Evolutionary conservation across 441 rosid species (phyloP), one percentile per base, ranked within the genome.

Genomic region (Erysimum cheiri): DNA sequence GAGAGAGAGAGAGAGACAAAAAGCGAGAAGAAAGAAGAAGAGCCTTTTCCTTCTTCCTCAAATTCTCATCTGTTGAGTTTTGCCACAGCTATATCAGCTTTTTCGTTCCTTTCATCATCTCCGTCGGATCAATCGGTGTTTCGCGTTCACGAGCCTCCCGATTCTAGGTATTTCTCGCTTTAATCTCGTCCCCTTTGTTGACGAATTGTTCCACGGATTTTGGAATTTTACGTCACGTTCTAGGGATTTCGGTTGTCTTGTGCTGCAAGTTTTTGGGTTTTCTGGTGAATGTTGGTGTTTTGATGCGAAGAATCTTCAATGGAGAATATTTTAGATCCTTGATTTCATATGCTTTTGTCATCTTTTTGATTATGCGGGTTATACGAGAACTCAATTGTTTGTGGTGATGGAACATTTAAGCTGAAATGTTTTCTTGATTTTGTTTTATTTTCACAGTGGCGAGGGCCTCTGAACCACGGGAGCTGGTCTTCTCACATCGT

Each of bases 141-240:
- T 53, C 24, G 11, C 58, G 57, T 22, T 22, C 24, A 22, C 56
- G 55, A 71, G 46, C 76, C 64, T 56, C 52, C 76, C 70, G 70
- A 64, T 64, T 72, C 70, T 26, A 72, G 76, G 76, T 52, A 12
- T 31, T 40, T 26, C 59, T 56, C 70, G 3, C n/a, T 31, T 65
- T 12, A 6, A 49, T 31, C 50, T 7, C 28, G 4, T 1, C 12
- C 4, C 49, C 62, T 53, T 15, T n/a, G 24, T 49, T 35, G 19
- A 46, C 7, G 0, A 11, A 4, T 26, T n/a, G 0, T 5, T 55
- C 44, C 10, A 5, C 4, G 35, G 54, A 8, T 68, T 70, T 31
- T 13, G 59, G 60, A 8, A 53, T 15, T n/a, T 67, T 3, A 19
- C 40, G 64, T 68, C 26, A 6, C 64, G 26, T 44, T 46, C 64